A percentile compares a stretch with the other conserved stretches of the same genome.
phyloP scores from a whole-genome alignment of 2,329 filamentous ascomycete species.

The Neofusicoccum sp. region DNA sequence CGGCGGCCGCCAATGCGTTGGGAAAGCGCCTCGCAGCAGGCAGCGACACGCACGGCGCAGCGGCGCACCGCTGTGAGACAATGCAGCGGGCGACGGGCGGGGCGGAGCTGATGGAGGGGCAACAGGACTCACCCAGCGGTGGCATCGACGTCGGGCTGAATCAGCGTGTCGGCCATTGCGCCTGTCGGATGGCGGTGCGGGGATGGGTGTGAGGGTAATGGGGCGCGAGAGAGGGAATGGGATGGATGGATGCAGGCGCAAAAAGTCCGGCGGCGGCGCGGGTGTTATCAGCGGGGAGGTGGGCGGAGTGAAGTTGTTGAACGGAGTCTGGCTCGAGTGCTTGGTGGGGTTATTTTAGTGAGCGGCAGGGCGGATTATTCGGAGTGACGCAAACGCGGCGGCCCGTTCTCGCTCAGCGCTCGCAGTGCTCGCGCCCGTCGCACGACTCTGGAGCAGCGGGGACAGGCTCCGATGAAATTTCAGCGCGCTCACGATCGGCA shows the following conservation, averaged over 20 bases:
- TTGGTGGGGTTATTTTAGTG: slow-evolving; percentile 15
- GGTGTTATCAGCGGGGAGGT: neutral
- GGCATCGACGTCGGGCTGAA: slow-evolving; percentile 46
- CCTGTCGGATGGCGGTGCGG: slow-evolving; percentile 16
- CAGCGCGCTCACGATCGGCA: slow-evolving; percentile 12
- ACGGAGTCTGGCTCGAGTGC: neutral
- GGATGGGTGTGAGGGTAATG: neutral
- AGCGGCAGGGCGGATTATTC: slow-evolving; percentile 14
- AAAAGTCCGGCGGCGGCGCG: slow-evolving; percentile 2
- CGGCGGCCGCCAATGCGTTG: slow-evolving; percentile 8
- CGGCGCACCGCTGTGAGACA: neutral
- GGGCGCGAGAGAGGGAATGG: neutral
- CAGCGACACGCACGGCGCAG: neutral
- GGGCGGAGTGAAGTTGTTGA: slow-evolving; percentile 11
- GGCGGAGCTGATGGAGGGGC: neutral
- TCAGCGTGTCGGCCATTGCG: slow-evolving; percentile 50
- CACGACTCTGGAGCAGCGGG: slow-evolving; percentile 11
- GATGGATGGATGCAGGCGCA: neutral
- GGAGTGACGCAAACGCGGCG: slow-evolving; percentile 15
- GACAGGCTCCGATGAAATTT: slow-evolving; percentile 11
- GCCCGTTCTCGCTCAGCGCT: slow-evolving; percentile 2
- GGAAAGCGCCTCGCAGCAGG: neutral
- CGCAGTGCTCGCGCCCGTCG: neutral
- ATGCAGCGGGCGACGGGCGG: neutral
- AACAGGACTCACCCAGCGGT: slow-evolving; percentile 45